Evolutionary conservation across 2,329 filamentous ascomycete genomes (phyloP), one percentile per base, ranked within the genome.

Genomic region (Paraconiothyrium brasiliense): DNA sequence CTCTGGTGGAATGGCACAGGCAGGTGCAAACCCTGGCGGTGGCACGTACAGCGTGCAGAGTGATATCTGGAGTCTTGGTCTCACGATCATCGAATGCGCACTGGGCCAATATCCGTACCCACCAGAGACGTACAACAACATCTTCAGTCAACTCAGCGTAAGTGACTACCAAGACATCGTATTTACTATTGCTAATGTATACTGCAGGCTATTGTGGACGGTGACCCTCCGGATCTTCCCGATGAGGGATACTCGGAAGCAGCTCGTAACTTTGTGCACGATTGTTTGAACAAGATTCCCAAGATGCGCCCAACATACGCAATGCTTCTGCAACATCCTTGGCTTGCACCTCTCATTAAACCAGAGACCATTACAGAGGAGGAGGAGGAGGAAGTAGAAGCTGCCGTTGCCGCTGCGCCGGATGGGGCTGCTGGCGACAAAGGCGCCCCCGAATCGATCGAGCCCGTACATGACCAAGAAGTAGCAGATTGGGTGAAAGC

Each of bases 31-130:
- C 61, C 86, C 86, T 59, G 84, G 87, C 6, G 90, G 90, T 61
- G 94, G 94, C 59, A 97, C 94, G 2, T 99, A 99, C 80, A 97
- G 92, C 76, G 95, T 99, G 43, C 95, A 98, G 80, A 97, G 93
- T 76, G 95, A 99, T 76, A 94, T 99, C 62, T 99, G 95, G 95
- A 97, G 93, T 78, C 81, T 99, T 69, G 95, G 95, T 16, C 79
- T 99, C 75, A 96, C 93, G 32, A 91, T 99, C 66, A 97, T 99
- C 70, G 95, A 99, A 79, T 98, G 94, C 78, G 94, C 94, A 27
- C 89, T 96, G 84, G 95, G 95, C 49, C 87, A 90, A 70, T 99
- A 99, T 78, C 95, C 95, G 1, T 99, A 99, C 73, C 94, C 95
- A 4, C 94, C 95, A 0, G 95, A 99, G 78, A 95, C 96, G 1